A percentile compares a stretch with the other conserved stretches of the same genome.
Evolutionary conservation across 139 green algal genomes (phyloP).

Genomic region (Chlorella sp.): DNA sequence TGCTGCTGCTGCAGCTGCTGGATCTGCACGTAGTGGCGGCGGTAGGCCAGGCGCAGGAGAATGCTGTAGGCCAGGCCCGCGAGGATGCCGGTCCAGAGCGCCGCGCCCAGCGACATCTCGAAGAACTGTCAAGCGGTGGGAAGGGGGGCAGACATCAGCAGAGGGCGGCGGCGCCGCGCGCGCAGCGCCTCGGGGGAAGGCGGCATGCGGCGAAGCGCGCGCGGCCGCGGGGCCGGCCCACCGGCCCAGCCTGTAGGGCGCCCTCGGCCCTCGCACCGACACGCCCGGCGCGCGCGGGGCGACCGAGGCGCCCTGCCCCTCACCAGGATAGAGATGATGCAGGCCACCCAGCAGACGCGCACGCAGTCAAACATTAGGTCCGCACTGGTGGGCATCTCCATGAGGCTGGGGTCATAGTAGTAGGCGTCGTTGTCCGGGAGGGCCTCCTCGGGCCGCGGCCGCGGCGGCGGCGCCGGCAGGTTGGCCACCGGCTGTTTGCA

Average conservation of each 20-base stretch:
- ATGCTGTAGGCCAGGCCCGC: conserved; percentile 56
- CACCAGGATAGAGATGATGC: not conserved
- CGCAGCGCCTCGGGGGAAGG: no score
- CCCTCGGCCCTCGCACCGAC: no score
- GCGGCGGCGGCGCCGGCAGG: conserved; percentile 48
- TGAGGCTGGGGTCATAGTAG: conserved; percentile 24
- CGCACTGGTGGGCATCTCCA: conserved; percentile 39
- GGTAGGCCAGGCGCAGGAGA: conserved; percentile 61
- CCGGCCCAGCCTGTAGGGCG: no score
- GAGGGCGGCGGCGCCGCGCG: no score
- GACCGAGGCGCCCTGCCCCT: not conserved
- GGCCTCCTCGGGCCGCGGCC: conserved; percentile 16
- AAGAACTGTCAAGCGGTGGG: no score
- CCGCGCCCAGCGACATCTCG: conserved; percentile 42
- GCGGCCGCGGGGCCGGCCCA: no score
- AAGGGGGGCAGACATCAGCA: no score
- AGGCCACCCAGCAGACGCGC: conserved; percentile 76
- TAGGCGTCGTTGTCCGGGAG: conserved; percentile 15
- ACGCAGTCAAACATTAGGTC: conserved; percentile 87
- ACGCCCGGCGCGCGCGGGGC: no score
- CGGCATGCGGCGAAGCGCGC: no score
- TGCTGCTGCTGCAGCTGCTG: conserved; percentile 30
- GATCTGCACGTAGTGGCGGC: conserved; percentile 46
- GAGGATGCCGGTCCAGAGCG: conserved; percentile 63
- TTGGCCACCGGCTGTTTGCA: conserved; percentile 66